Conservation (phyloP, 352 stramenopile genomes). For the Discostella stelligera region DNA sequence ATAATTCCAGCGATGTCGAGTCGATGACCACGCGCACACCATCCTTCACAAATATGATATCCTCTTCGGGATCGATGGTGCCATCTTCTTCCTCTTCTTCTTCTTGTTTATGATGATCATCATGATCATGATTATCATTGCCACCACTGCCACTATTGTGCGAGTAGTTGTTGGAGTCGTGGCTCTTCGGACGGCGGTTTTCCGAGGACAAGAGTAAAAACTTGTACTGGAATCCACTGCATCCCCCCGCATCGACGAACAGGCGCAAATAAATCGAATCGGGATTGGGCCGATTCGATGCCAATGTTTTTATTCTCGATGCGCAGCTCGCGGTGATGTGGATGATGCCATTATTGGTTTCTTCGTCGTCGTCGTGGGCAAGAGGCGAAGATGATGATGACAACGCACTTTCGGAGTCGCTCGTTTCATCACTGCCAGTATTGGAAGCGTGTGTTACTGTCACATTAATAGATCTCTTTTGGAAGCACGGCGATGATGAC, state of each 20-base stretch:
- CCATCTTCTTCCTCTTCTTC: constrained; percentile 55
- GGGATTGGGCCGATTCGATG: constrained; percentile 38
- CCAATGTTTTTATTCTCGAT: constrained; percentile 49
- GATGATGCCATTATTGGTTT: constrained; percentile 11
- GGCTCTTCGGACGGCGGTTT: too few relatives aligned
- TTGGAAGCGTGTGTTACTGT: constrained; percentile 14
- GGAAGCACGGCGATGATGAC: neutral
- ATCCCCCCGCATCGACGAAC: constrained; percentile 91
- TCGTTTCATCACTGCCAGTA: neutral
- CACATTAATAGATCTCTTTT: constrained; percentile 15
- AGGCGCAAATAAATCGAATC: constrained; percentile 84
- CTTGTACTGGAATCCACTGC: constrained; percentile 93
- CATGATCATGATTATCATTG: neutral
- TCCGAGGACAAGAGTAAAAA: constrained; percentile 62
- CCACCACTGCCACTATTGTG: neutral
- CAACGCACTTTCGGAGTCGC: neutral
- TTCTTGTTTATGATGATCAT: constrained; percentile 4
- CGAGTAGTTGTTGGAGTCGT: too few relatives aligned
- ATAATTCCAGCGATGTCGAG: constrained; percentile 88
- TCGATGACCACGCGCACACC: constrained; percentile 66
- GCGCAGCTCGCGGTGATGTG: constrained; percentile 52
- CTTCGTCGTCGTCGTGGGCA: neutral
- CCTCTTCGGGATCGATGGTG: constrained; percentile 68
- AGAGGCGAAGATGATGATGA: neutral
- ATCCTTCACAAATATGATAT: constrained; percentile 57